Evolutionary conservation across 768 basidiomycete genomes (phyloP), one percentile per base, ranked within the genome.

Genomic region (Lactifluus piperatus): DNA sequence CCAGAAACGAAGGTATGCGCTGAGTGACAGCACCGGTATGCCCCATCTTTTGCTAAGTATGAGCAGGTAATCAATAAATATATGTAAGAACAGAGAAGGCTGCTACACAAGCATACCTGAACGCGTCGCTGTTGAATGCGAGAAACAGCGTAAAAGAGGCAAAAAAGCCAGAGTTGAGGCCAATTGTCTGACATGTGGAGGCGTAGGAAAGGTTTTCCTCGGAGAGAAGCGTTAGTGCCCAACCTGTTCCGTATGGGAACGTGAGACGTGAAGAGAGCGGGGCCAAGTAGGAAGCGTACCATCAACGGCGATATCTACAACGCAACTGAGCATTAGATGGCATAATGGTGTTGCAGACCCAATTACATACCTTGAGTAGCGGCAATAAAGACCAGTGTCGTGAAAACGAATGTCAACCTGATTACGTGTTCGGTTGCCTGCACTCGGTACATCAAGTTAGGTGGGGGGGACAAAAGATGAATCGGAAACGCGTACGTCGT

Each of bases 131-230:
- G 69, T 97, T 99, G 69, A 99, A 84, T 0, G 97, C 97, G 43
- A 99, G 80, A 69, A 98, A 98, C 6, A 98, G 93, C 8, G 97
- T 99, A 69, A 97, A 98, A 2, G 92, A 94, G 30, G 94, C 81
- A 68, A 98, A 94, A 72, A 86, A 97, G 5, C 97, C 97, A 1
- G 91, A 89, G 66, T 95, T 97, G 26, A 99, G 78, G 13, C 97
- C 97, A 60, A 98, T 91, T 0, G 97, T 98, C 71, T 99, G 97
- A 58, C 95, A 97, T 7, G 94, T 98, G 18, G 94, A 97, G 3
- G 97, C 97, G 68, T 94, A 99, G 18, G 94, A 92, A 37, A 98
- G 73, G 68, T 94, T 94, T 64, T 93, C 93, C 61, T 91, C 85
- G 2, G 95, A 98, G 48, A 99, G 82, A 34, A 85, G 79, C 4